Percentiles rank a stretch among this genome's conserved stretches.
These are phyloP conservation scores for Prinsepia uniflora DNA, from an alignment of 306 rosid genomes.

Conservation along the genomic window DNA sequence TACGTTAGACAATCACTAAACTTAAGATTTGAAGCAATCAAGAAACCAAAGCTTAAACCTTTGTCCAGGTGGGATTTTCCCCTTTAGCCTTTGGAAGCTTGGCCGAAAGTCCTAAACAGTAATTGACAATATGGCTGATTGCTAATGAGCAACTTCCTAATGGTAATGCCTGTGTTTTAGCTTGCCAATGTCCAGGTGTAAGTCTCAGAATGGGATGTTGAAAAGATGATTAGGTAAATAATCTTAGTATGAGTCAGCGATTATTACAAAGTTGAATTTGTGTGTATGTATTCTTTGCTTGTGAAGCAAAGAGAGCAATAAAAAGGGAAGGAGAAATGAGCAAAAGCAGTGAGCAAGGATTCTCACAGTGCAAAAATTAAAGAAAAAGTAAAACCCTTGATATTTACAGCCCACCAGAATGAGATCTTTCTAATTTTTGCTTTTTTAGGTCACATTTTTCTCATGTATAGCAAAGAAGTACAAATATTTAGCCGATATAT, in stretches of 20 bases:
- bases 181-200: constrained; percentile 30
- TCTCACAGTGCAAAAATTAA: constrained; percentile 34
- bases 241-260: constrained; percentile 13
- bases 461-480: not conserved
- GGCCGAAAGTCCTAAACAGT: constrained; percentile 8
- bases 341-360: constrained; percentile 19
- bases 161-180: constrained; percentile 8
- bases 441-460: not conserved
- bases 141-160: constrained; percentile 31
- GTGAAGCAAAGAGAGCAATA: constrained; percentile 50
- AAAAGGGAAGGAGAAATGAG: constrained; percentile 27
- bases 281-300: constrained; percentile 49
- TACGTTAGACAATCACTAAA: not conserved
- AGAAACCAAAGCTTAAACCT: too few relatives aligned
- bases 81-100: constrained; percentile 6
- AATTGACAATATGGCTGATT: constrained; percentile 29
- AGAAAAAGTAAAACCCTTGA: constrained; percentile 44
- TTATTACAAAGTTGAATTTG: constrained; percentile 26
- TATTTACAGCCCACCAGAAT: constrained; percentile 54
- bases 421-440: constrained; percentile 36
- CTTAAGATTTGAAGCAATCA: too few relatives aligned
- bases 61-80: too few relatives aligned
- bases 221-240: constrained; percentile 24
- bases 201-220: constrained; percentile 30
- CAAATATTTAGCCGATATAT: too few relatives aligned